Evolutionary conservation across 2,329 filamentous ascomycete genomes (phyloP), one percentile per base, ranked within the genome.

Genomic region (Alternaria angustiovoidea): DNA sequence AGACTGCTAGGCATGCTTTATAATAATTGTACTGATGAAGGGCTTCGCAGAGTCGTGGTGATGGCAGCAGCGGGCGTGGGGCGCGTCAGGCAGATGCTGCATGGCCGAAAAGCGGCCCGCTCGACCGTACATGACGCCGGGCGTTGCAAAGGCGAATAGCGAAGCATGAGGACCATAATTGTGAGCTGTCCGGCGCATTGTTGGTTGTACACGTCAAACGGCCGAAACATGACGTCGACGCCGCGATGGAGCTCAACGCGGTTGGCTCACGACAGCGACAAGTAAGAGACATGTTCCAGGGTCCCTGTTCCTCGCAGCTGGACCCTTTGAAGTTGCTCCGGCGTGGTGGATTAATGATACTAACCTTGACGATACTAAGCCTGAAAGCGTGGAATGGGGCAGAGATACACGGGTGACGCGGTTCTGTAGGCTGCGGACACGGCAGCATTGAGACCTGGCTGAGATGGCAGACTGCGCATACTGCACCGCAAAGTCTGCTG

Each of bases 151-250:
- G 41, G 41, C 54, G 54, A 51, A 56, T 56, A 32, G 20, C 44
- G 26, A 49, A n/a, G 44, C 54, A 43, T 42, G 36, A 39, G 26
- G 46, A n/a, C 47, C 32, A 41, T 57, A 38, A 52, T 52, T 51
- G 54, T 52, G 54, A 52, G 30, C 41, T 36, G 34, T 18, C 44
- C 43, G 44, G 54, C 54, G 54, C 34, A 38, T 56, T 43, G 54
- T 51, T 57, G 54, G 54, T 28, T 42, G 55, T 39, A 53, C 55
- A 57, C 55, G 49, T 54, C 48, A 58, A 58, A 43, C 48, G 39
- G 55, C 48, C 55, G 55, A 51, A 42, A 36, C 55, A 53, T 58
- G 55, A 58, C 55, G 55, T 58, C 51, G 48, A 7, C 8, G 55
- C 41, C 44, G 54, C 11, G 47, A 24, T 57, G 54, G 20, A 43